Evolutionary conservation across 768 basidiomycete species (phyloP).

Genomic region (Suillus ampliporus): DNA sequence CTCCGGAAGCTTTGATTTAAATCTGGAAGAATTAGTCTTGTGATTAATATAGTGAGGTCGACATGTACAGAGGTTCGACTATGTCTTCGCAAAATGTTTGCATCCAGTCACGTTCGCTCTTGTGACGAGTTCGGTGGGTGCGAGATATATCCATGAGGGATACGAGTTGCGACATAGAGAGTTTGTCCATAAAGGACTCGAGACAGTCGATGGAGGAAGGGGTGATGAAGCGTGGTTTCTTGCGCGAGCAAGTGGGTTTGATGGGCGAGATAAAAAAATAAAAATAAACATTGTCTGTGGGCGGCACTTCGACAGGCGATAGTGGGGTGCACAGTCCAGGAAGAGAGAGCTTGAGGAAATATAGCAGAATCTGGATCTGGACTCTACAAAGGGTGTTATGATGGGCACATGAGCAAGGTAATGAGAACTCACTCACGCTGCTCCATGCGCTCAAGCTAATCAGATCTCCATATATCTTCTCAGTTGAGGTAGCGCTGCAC

Average conservation of each 20-base stretch:
- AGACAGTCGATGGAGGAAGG: no score
- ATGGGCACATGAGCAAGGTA: not conserved
- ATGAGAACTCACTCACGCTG: slow-evolving; percentile 59
- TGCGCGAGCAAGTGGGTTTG: slow-evolving; percentile 18
- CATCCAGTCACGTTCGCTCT: slow-evolving; percentile 47
- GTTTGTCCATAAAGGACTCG: slow-evolving; percentile 74
- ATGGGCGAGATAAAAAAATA: slow-evolving; percentile 14
- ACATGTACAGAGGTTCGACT: slow-evolving; percentile 67
- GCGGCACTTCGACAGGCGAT: slow-evolving; percentile 30
- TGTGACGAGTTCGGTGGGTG: slow-evolving; percentile 14
- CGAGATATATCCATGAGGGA: slow-evolving; percentile 43
- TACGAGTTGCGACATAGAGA: slow-evolving; percentile 77
- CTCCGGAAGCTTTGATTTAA: slow-evolving; percentile 56
- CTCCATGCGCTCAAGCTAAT: slow-evolving; percentile 71
- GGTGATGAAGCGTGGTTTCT: slow-evolving; percentile 27
- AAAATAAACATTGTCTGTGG: slow-evolving; percentile 21
- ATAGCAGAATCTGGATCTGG: slow-evolving; percentile 76
- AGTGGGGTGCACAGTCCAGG: slow-evolving; percentile 50
- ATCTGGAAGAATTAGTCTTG: slow-evolving; percentile 45
- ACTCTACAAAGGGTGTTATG: slow-evolving; percentile 48
- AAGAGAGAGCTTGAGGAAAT: slow-evolving; percentile 67
- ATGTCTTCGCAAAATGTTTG: slow-evolving; percentile 70
- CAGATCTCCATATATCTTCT: no score
- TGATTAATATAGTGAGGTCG: slow-evolving; percentile 4
- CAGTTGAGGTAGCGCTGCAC: no score